A percentile compares a stretch with the other conserved stretches of the same genome.
Evolutionary conservation across 345 rosid species (phyloP).

Genomic region (Sisymbrium irio): DNA sequence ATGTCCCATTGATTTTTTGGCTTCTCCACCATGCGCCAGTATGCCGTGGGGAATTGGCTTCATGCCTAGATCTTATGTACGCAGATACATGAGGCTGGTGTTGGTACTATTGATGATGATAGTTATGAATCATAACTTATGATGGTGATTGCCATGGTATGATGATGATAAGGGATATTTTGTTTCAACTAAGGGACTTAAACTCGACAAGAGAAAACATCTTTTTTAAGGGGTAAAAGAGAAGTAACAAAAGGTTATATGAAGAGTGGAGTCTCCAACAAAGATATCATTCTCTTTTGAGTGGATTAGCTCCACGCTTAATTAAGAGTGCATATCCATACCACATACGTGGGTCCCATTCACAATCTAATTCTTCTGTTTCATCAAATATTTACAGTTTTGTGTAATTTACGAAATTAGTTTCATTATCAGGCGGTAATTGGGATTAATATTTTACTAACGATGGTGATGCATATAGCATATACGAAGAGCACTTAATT

Average conservation of each 20-base stretch:
- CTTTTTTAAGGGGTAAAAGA: slow-evolving; percentile 14
- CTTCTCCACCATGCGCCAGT: slow-evolving; percentile 16
- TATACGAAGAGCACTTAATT: not conserved
- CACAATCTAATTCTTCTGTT: slow-evolving; percentile 1
- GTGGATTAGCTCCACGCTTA: slow-evolving; percentile 45
- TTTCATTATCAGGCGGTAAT: not conserved
- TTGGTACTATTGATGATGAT: slow-evolving; percentile 11
- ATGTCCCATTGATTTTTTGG: not conserved
- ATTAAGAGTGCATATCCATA: slow-evolving; percentile 35
- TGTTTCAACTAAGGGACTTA: not conserved
- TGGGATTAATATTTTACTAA: slow-evolving; percentile 5
- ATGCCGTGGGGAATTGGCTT: not conserved
- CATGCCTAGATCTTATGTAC: slow-evolving; percentile 21
- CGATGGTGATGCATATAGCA: not conserved
- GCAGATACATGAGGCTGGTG: slow-evolving; percentile 19
- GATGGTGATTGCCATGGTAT: not conserved
- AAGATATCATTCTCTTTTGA: slow-evolving; percentile 36
- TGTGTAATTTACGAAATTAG: not conserved
- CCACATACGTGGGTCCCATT: slow-evolving; percentile 27
- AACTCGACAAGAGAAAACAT: slow-evolving; percentile 6
- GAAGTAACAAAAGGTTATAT: not conserved
- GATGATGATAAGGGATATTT: slow-evolving; percentile 13
- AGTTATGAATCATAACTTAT: not conserved
- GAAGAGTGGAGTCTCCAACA: slow-evolving; percentile 40
- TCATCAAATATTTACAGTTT: not conserved